A percentile compares a stretch with the other conserved stretches of the same genome.
Conservation (phyloP, 1,139 yeast genomes). For the Suhomyces bribrorum region DNA sequence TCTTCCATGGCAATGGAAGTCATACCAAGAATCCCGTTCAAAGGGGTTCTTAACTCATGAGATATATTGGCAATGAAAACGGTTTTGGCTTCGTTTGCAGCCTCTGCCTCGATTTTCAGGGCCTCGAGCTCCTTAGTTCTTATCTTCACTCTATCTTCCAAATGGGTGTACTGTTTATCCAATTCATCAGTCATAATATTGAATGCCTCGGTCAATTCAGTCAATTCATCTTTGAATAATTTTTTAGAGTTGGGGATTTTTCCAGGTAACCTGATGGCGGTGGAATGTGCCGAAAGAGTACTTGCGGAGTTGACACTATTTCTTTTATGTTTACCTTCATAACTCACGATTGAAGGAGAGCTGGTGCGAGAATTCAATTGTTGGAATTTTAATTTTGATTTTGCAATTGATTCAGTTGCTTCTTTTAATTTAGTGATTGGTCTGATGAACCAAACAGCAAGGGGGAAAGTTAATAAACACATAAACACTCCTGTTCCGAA, state of each 20-base stretch:
- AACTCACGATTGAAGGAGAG: slow-evolving; percentile 1
- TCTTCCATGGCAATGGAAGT: slow-evolving; percentile 92
- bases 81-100: slow-evolving; percentile 93
- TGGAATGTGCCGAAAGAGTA: slow-evolving; percentile 35
- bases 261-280: slow-evolving; percentile 48
- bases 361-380: slow-evolving; percentile 2
- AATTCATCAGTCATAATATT: slow-evolving; percentile 89
- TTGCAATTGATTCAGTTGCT: slow-evolving; percentile 70
- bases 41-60: slow-evolving; percentile 91
- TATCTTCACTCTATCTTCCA: slow-evolving; percentile 87
- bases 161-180: slow-evolving; percentile 75
- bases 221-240: slow-evolving; percentile 78
- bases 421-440: slow-evolving; percentile 81
- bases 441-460: slow-evolving; percentile 81
- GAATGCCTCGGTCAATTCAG: slow-evolving; percentile 85
- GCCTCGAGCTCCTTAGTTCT: slow-evolving; percentile 88
- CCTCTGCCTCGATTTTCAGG: slow-evolving; percentile 86
- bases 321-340: slow-evolving; percentile 25
- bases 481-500: slow-evolving; percentile 78
- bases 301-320: slow-evolving; percentile 30
- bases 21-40: slow-evolving; percentile 96
- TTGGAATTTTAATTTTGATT: slow-evolving; percentile 22
- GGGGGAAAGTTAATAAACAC: slow-evolving; percentile 72
- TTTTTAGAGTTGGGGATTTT: slow-evolving; percentile 58
- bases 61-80: slow-evolving; percentile 95